Evolutionary conservation across 345 rosid species (phyloP), one percentile per base, ranked within the genome.

Genomic region (Pugionium cornutum): DNA sequence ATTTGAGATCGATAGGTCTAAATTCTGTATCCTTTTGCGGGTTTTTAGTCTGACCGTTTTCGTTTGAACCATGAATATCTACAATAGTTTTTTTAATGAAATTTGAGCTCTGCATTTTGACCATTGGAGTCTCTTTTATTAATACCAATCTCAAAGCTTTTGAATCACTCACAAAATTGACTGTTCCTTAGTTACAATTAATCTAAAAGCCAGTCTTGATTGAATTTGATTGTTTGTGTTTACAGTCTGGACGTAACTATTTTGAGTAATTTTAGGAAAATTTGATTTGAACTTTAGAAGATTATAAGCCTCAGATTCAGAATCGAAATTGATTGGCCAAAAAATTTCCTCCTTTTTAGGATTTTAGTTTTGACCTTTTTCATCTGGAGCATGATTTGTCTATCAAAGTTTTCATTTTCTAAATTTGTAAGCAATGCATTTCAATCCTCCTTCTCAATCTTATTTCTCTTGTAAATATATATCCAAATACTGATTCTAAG

Each of bases 401-500:
- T 11, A 43, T 7, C 6, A 5, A 43, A 43, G 54, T 27, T 28
- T 3, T 27, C 35, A 28, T 7, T 31, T 50, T 50, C 35, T 30
- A 35, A 28, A 7, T 9, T 4, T 43, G 1, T 9, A 40, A 9
- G 26, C 47, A 11, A 43, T 43, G 27, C 26, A 43, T 43, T n/a
- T 37, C 41, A 8, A 0, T 37, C 1, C 10, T 37, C 41, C 41
- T 37, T 37, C n/a, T 40, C 11, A 9, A 9, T 40, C 43, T 40
- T 40, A 1, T 8, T 1, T 43, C 26, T n/a, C 7, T 18, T 18
- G 18, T 18, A 18, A 18, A 18, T 18, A 46, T 3, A 1, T 6
- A 25, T 46, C 1, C 1, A 46, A 62, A 5, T 62, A 25, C 33
- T 33, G 55, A 64, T 67, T 55, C 35, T 7, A 29, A 41, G 33